phyloP scores from a whole-genome alignment of 345 rosid species.

The Zanthoxylum bungeanum region DNA sequence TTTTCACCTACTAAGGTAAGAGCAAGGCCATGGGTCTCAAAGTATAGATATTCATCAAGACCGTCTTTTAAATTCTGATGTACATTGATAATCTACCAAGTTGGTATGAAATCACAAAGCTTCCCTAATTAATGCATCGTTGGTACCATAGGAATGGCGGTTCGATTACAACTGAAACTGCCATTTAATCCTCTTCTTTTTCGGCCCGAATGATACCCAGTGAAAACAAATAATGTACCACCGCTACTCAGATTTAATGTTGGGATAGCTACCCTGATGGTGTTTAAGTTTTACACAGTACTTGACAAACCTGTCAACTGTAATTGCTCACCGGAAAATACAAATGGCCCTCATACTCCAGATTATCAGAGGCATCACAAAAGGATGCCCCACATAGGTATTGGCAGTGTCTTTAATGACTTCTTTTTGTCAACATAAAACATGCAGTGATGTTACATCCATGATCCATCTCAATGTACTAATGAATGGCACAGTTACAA shows the following conservation, averaged over 20 bases:
- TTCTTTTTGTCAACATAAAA: slow-evolving; percentile 1
- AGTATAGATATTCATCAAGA: background rate
- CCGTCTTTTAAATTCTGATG: background rate
- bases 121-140: background rate
- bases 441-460: background rate
- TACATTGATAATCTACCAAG: background rate
- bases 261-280: background rate
- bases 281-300: background rate
- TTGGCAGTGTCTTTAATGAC: background rate
- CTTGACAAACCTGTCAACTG: background rate
- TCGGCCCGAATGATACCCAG: background rate
- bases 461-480: background rate
- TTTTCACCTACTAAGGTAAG: background rate
- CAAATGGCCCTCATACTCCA: background rate
- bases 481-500: background rate
- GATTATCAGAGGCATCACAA: background rate
- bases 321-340: background rate
- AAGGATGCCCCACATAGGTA: background rate
- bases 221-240: background rate
- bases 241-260: background rate
- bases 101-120: background rate
- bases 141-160: background rate
- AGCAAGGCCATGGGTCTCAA: background rate
- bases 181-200: background rate
- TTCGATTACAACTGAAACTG: background rate